Evolutionary conservation across 164 flowering plant species (phyloP).

Genomic region (Vitis riparia): DNA sequence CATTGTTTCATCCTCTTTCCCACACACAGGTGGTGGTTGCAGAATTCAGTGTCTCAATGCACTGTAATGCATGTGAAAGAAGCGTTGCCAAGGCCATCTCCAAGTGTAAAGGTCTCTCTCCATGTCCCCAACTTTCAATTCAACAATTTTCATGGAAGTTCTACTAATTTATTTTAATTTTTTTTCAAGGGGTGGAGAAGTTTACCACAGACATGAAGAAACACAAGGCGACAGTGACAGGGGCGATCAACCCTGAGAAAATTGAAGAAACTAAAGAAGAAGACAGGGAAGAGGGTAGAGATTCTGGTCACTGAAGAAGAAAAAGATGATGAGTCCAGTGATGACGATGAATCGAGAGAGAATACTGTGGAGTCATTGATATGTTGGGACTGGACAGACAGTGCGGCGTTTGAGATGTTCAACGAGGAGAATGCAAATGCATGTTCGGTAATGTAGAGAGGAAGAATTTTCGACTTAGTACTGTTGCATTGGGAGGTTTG

Average conservation of each 20-base stretch:
- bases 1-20: background rate
- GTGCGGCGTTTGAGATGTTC: conserved; percentile 38
- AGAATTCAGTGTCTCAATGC: conserved; percentile 60
- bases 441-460: conserved; percentile 50
- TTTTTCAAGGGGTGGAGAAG: conserved; percentile 57
- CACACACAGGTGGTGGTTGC: conserved; percentile 30
- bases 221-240: conserved; percentile 51
- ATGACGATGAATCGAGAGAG: background rate
- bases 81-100: conserved; percentile 50
- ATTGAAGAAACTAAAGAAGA: conserved; percentile 63
- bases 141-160: background rate
- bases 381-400: conserved; percentile 17
- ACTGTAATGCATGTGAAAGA: conserved; percentile 78
- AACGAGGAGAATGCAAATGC: conserved; percentile 83
- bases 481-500: no score
- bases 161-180: background rate
- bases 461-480: no score
- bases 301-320: conserved; percentile 15
- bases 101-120: conserved; percentile 49
- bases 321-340: background rate
- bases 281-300: conserved; percentile 69
- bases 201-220: conserved; percentile 57
- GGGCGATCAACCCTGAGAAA: conserved; percentile 50
- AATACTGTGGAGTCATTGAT: background rate
- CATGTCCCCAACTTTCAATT: background rate